Conservation (phyloP, 768 basidiomycete species). For the Suillus subaureus region DNA sequence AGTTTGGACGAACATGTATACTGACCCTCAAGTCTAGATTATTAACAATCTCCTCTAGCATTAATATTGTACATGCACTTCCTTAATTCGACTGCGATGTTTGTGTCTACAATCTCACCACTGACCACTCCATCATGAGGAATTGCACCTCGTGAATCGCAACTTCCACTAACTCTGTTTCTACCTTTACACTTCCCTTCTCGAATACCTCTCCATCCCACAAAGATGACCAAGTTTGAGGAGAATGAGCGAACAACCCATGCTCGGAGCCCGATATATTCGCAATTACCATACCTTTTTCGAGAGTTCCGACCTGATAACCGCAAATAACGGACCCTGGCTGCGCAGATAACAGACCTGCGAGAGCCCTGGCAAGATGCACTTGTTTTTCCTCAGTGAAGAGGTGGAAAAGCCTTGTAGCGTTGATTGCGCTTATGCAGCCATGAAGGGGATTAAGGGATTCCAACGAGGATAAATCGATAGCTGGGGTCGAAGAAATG, state of each 20-base stretch:
- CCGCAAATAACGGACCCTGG: slow-evolving; percentile 37
- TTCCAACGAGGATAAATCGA: slow-evolving; percentile 35
- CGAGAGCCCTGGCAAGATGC: slow-evolving; percentile 30
- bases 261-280: background rate
- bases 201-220: slow-evolving; percentile 28
- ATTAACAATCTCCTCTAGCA: background rate
- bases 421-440: slow-evolving; percentile 51
- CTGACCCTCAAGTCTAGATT: too few species aligned
- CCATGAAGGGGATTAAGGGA: slow-evolving; percentile 52
- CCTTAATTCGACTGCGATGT: background rate
- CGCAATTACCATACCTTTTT: slow-evolving; percentile 10
- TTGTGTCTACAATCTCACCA: background rate
- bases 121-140: background rate
- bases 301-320: slow-evolving; percentile 22
- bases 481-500: slow-evolving; percentile 24
- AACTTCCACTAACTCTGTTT: slow-evolving; percentile 17
- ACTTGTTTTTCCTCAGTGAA: slow-evolving; percentile 33
- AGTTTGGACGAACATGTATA: too few species aligned
- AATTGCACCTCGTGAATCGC: background rate
- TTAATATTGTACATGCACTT: background rate
- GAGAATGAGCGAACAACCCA: slow-evolving; percentile 16
- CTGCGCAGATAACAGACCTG: slow-evolving; percentile 28
- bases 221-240: slow-evolving; percentile 19
- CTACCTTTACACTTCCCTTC: slow-evolving; percentile 36
- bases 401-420: slow-evolving; percentile 49